Evolutionary conservation across 78 protist species (phyloP), one percentile per base, ranked within the genome.

Genomic region (Dictyostelium brefeldianum): DNA sequence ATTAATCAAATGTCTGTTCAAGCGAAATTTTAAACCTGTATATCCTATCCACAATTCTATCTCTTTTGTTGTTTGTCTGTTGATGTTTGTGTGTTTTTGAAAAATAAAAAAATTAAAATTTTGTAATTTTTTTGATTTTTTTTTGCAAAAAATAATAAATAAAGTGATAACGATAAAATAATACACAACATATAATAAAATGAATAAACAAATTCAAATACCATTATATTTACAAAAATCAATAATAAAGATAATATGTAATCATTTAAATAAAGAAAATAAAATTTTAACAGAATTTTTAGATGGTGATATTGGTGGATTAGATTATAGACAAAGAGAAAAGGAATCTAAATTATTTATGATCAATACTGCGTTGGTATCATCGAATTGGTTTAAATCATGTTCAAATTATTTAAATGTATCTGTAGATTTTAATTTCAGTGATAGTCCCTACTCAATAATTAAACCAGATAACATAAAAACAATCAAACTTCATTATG

Each of bases 181-280:
- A n/a, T n/a, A n/a, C n/a, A n/a, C n/a, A n/a, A n/a, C n/a, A n/a
- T n/a, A n/a, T n/a, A n/a, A n/a, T n/a, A n/a, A n/a, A n/a, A n/a
- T n/a, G n/a, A n/a, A n/a, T n/a, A n/a, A n/a, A n/a, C n/a, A n/a
- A n/a, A n/a, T n/a, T n/a, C n/a, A n/a, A n/a, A n/a, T n/a, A 62
- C 70, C 70, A 62, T 11, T 62, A 62, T 62, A 62, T 67, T 67
- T 67, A 67, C 75, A 67, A 67, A 67, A 31, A 31, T 31, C 25
- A 29, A 67, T 67, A 15, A 67, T 67, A 67, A 67, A 67, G 47
- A 15, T 67, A 67, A 29, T 67, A 31, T 67, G 75, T 6, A 31
- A 47, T 31, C 43, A 67, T 67, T 29, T 67, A 12, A 67, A 67
- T 29, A 31, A 15, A 3, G 17, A 6, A 11, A 67, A 67, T 17